Base-by-base conservation (phyloP, 371 early-diverging fungal species). In the Rhizopus arrhizus region DNA sequence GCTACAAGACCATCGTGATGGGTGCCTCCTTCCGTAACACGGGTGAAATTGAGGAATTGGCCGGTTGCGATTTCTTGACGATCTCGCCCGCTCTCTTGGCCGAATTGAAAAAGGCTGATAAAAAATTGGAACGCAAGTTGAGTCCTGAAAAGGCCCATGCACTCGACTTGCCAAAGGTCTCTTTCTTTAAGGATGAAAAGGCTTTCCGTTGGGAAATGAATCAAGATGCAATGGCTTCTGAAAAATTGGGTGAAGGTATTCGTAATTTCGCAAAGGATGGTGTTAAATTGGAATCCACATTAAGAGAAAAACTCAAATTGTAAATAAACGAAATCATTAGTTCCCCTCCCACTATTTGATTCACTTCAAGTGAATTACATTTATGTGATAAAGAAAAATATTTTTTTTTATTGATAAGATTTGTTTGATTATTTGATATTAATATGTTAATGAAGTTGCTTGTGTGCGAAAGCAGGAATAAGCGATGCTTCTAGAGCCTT, bases 1-100 rank as follows among this genome's bases (percentile, higher is more conserved):
- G 88, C 58, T 95, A 97, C 89, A 91, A 93, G 59, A 98, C 99
- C 76, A 96, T 98, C 66, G 97, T 98, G 61, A 98, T 98, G 99
- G 99, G 98, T 56, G 99, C 99, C 49, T 95, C 95, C 36, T 98
- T 98, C 95, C 91, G 99, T 70, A 95, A 94, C 84, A 85, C 86
- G 43, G 96, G 92, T 61, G 97, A 98, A 77, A 98, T 98, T 69
- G 88, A 92, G 70, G 90, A 96, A 80, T 85, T 98, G 58, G 92
- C 95, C 60, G 99, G 99, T 49, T 94, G 95, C 74, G 99, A 98
- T 77, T 96, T 84, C 76, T 81, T 98, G 76, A 97, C 99, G 68
- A 98, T 98, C 78, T 91, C 94, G 46, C 96, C 99, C 50, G 77
- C 72, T 53, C 85, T 97, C 29, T 84, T 98, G 64, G 84, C 83